Evolutionary conservation across 768 basidiomycete species (phyloP).

Genomic region (Cubamyces sp.): DNA sequence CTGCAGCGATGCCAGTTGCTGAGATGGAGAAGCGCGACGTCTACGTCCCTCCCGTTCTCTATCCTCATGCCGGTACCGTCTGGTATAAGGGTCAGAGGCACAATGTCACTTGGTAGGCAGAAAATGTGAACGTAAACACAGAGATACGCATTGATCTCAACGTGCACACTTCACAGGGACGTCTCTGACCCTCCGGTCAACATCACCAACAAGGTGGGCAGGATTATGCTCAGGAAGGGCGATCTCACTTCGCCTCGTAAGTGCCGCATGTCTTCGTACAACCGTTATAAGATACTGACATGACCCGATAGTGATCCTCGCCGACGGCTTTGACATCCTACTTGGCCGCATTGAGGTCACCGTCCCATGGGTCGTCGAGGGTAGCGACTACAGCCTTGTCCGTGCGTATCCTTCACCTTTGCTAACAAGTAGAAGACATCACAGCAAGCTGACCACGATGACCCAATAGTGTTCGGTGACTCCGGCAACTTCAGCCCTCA

Average conservation of each 20-base stretch:
- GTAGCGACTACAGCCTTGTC: slow-evolving; percentile 41
- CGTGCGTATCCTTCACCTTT: slow-evolving; percentile 37
- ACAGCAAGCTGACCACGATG: neutral
- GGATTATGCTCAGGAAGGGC: slow-evolving; percentile 26
- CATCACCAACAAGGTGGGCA: slow-evolving; percentile 41
- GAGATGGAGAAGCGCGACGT: slow-evolving; percentile 24
- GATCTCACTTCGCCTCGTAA: slow-evolving; percentile 36
- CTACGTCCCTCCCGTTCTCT: slow-evolving; percentile 23
- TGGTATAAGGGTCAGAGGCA: slow-evolving; percentile 26
- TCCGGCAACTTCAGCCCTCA: slow-evolving; percentile 47
- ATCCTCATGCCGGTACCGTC: slow-evolving; percentile 27
- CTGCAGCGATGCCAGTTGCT: slow-evolving; percentile 6
- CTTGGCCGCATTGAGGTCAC: slow-evolving; percentile 40
- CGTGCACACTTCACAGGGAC: slow-evolving; percentile 26
- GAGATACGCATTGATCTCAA: neutral
- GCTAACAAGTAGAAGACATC: neutral
- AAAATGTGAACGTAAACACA: too few relatives aligned
- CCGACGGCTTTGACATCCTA: slow-evolving; percentile 40
- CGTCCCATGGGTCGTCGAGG: slow-evolving; percentile 41
- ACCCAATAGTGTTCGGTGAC: slow-evolving; percentile 48
- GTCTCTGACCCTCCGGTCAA: slow-evolving; percentile 40
- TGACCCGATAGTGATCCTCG: slow-evolving; percentile 36
- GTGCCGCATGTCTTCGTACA: neutral
- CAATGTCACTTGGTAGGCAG: slow-evolving; percentile 30
- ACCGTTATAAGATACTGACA: neutral